phyloP scores from a whole-genome alignment of 202 grass and related monocot genomes.

The Schoenoplectus tabernaemontani region DNA sequence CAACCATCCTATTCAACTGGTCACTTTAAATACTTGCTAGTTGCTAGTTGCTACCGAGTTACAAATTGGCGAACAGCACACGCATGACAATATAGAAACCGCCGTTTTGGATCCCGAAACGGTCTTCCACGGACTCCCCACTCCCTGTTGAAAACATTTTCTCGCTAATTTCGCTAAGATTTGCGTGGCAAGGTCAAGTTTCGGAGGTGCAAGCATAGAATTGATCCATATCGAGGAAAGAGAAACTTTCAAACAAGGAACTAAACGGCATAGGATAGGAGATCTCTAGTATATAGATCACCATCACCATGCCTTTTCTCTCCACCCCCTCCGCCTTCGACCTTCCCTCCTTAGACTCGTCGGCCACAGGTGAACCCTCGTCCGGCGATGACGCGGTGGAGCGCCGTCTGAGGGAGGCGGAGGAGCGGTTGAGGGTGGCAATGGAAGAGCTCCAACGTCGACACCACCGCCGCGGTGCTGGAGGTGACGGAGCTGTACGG shows the following conservation, averaged over 20 bases:
- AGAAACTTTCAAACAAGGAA: not conserved
- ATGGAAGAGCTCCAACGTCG: slow-evolving; percentile 82
- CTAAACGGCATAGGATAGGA: not conserved
- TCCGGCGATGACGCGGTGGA: slow-evolving; percentile 42
- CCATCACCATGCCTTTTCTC: slow-evolving; percentile 49
- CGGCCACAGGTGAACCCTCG: not conserved
- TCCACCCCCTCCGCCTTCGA: slow-evolving; percentile 65
- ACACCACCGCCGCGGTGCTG: slow-evolving; percentile 19
- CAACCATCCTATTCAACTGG: no score
- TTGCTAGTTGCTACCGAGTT: no score
- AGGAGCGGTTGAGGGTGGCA: slow-evolving; percentile 72
- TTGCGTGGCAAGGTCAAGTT: not conserved
- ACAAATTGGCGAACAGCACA: no score
- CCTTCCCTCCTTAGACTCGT: slow-evolving; percentile 30
- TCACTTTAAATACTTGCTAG: no score
- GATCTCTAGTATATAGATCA: no score
- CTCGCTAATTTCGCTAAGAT: no score
- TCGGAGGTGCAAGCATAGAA: not conserved
- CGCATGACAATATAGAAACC: no score
- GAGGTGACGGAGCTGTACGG: slow-evolving; percentile 7
- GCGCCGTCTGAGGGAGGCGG: slow-evolving; percentile 62
- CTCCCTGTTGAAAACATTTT: no score
- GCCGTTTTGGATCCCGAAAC: no score
- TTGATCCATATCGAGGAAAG: not conserved
- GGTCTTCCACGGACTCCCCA: no score